Percentiles rank a stretch among this genome's conserved stretches.
These are phyloP conservation scores for Cyberlindnera euphorbiae DNA, from an alignment of 805 yeast species.

Conservation along the genomic window DNA sequence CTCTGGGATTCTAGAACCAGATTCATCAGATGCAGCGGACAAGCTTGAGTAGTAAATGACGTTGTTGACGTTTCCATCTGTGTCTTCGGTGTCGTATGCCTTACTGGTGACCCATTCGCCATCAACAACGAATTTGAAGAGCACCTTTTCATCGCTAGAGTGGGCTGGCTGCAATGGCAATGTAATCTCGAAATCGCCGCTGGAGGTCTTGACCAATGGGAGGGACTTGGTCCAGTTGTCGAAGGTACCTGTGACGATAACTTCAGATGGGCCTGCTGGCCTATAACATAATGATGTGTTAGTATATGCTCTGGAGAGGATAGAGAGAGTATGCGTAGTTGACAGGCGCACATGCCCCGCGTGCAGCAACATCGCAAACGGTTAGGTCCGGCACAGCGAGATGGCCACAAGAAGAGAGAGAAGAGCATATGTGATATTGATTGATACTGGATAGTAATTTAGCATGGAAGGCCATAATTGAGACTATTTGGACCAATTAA, in stretches of 20 bases:
- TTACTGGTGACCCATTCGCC: constrained; percentile 53
- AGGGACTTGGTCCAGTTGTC: constrained; percentile 62
- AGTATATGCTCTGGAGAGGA: not conserved
- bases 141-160: constrained; percentile 33
- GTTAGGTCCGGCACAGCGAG: too few species aligned
- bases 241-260: constrained; percentile 65
- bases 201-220: constrained; percentile 54
- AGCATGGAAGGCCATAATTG: too few species aligned
- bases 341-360: too few species aligned
- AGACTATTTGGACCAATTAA: too few species aligned
- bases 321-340: not conserved
- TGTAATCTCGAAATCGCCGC: constrained; percentile 56
- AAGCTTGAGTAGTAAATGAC: constrained; percentile 27
- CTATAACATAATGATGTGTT: constrained; percentile 16
- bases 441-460: too few species aligned
- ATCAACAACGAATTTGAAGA: constrained; percentile 61
- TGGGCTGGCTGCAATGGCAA: constrained; percentile 45
- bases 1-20: constrained; percentile 35
- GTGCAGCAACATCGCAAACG: too few species aligned
- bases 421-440: too few species aligned
- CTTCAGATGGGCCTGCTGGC: constrained; percentile 51
- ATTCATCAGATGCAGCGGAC: constrained; percentile 11
- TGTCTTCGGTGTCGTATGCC: constrained; percentile 40
- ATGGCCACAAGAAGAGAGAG: too few species aligned
- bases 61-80: constrained; percentile 34